phyloP scores from a whole-genome alignment of 176 grass and related monocot genomes.

The Hsuehochloa calcarea region DNA sequence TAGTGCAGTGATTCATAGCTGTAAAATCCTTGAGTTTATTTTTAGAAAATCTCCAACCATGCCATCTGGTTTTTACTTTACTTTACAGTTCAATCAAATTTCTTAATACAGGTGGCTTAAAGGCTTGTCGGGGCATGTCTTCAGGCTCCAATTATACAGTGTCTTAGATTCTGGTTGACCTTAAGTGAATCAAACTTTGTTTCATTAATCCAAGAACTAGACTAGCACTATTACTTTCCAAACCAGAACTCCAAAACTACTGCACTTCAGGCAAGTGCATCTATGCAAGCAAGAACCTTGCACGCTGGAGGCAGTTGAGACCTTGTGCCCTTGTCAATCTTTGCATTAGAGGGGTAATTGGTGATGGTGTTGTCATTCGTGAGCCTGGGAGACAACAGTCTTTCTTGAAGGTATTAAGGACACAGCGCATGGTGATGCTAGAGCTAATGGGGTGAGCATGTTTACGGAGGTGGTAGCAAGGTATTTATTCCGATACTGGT shows the following conservation, averaged over 20 bases:
- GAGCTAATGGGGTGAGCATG: not conserved
- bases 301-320: not conserved
- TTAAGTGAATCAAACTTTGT: not conserved
- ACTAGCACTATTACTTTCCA: not conserved
- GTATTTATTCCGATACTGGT: not conserved
- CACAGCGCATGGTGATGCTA: not conserved
- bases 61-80: not conserved
- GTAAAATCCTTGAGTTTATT: not conserved
- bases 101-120: not conserved
- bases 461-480: not conserved
- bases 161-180: not conserved
- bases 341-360: not conserved
- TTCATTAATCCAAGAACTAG: not conserved
- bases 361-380: not conserved
- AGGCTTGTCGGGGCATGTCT: not conserved
- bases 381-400: not conserved
- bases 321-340: not conserved
- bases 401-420: not conserved
- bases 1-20: not conserved
- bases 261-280: not conserved
- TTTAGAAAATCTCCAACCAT: not conserved
- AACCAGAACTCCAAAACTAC: not conserved
- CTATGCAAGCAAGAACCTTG: not conserved
- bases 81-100: not conserved
- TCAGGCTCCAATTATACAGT: not conserved